Evolutionary conservation across 371 early-diverging fungal genomes (phyloP).

Genomic region (Sporodiniella umbellata): DNA sequence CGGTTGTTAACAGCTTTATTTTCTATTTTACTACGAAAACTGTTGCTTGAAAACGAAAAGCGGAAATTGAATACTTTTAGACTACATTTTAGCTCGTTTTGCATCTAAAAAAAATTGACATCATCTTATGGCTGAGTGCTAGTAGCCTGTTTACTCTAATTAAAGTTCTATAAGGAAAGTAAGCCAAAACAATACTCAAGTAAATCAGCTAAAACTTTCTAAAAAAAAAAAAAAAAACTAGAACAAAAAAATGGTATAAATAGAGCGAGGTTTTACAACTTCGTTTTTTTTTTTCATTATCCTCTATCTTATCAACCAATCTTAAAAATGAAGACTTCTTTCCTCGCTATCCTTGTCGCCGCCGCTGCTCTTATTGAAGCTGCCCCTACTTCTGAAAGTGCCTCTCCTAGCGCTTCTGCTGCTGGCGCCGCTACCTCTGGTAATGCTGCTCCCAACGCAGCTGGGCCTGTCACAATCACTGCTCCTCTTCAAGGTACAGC

Average conservation of each 20-base stretch:
- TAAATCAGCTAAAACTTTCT: not conserved
- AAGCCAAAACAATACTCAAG: not conserved
- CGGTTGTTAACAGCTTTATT: too few relatives aligned
- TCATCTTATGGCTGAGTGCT: not conserved
- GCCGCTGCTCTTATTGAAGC: constrained; percentile 22
- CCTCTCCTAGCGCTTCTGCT: constrained; percentile 2
- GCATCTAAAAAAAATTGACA: not conserved
- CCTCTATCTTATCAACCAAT: not conserved
- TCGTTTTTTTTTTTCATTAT: constrained; percentile 1
- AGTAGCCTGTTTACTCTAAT: not conserved
- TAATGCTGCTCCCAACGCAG: constrained; percentile 1
- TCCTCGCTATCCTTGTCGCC: constrained; percentile 11
- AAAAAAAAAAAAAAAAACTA: not conserved
- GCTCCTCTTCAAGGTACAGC: constrained; percentile 30
- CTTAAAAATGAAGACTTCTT: constrained; percentile 4
- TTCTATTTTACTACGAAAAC: too few relatives aligned
- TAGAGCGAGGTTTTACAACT: not conserved
- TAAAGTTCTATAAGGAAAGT: constrained; percentile 2
- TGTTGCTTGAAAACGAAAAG: not conserved
- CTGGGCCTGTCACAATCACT: constrained; percentile 35
- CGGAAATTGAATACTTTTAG: not conserved
- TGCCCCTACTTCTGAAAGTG: not conserved
- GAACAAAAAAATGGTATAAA: not conserved
- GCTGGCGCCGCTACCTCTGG: constrained; percentile 1
- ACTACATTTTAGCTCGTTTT: not conserved